Evolutionary conservation across 495 filamentous ascomycete genomes (phyloP).

Genomic region (Aspergillus bertholletiae): DNA sequence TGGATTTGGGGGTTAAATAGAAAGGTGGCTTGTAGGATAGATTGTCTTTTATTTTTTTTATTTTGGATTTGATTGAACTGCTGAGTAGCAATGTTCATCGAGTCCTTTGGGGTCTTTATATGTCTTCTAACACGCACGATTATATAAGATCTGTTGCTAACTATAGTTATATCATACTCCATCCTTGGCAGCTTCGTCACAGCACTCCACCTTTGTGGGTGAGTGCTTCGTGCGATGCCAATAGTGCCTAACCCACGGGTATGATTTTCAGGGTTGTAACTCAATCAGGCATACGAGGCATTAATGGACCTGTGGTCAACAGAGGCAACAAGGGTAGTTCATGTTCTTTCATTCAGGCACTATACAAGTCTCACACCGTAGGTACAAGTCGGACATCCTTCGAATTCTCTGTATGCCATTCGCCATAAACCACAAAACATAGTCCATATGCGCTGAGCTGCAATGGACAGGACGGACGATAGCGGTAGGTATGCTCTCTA

Average conservation of each 20-base stretch:
- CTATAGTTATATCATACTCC: not conserved
- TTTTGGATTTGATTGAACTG: not conserved
- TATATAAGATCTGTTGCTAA: not conserved
- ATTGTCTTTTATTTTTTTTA: not conserved
- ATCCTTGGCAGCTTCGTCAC: too few relatives aligned
- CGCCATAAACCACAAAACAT: not conserved
- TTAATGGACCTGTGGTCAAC: not conserved
- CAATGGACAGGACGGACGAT: not conserved
- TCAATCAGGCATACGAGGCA: not conserved
- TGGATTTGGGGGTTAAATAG: not conserved
- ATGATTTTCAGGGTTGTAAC: not conserved
- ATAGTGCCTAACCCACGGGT: not conserved
- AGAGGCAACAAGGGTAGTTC: not conserved
- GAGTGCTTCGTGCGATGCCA: not conserved
- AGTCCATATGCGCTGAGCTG: not conserved
- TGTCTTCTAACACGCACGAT: not conserved
- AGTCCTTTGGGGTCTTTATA: not conserved
- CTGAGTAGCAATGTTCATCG: not conserved
- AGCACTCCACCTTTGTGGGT: not conserved
- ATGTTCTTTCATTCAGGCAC: not conserved
- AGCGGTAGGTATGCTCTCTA: not conserved
- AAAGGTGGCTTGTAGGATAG: not conserved
- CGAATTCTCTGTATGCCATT: too few relatives aligned
- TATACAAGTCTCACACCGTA: not conserved
- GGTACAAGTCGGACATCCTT: not conserved